Base-by-base conservation (phyloP, 495 filamentous ascomycete species). In the Aspergillus carlsbadensis region DNA sequence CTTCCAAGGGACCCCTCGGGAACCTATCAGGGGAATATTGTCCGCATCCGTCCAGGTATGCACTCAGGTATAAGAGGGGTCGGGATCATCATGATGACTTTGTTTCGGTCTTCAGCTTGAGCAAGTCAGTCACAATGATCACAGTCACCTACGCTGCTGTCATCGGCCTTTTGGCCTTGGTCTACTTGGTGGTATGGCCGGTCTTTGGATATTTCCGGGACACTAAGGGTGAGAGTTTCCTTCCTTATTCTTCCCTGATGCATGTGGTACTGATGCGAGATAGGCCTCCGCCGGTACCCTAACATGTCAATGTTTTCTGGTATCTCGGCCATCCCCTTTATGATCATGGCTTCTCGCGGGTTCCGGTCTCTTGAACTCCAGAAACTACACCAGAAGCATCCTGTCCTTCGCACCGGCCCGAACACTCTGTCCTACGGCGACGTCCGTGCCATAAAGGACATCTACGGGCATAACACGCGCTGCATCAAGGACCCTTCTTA, bases 391-490 rank as follows among this genome's bases (percentile, higher is more conserved):
- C 69, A 71, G 48, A 67, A 65, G 43, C 52, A 71, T 44, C 76
- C 79, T 2, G 69, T 83, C 14, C 66, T 83, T 49, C 78, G 81
- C 7, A 80, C 72, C 1, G 78, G 78, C 1, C 81, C 81, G 1
- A 84, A 82, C 51, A 65, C 68, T 21, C 66, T 84, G 0, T 82
- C 80, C 0, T 83, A 74, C 58, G 70, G 71, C 8, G 71, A 66
- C 31, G 69, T 49, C 11, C 60, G 52, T 20, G 81, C 81, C 21
- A 81, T 83, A 61, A 78, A 79, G 59, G 81, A 82, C 40, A 81
- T 83, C 48, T 83, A 82, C 56, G 80, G 80, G 24, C 81, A 84
- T 61, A 71, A 66, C 47, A 80, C 81, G 0, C 69, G 68, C 45
- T 80, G 76, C 54, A 67, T 63, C 52, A 84, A 83, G 47, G 80